These are phyloP conservation scores for Artomyces pyxidatus DNA, from an alignment of 768 basidiomycete species.

Conservation along the genomic window DNA sequence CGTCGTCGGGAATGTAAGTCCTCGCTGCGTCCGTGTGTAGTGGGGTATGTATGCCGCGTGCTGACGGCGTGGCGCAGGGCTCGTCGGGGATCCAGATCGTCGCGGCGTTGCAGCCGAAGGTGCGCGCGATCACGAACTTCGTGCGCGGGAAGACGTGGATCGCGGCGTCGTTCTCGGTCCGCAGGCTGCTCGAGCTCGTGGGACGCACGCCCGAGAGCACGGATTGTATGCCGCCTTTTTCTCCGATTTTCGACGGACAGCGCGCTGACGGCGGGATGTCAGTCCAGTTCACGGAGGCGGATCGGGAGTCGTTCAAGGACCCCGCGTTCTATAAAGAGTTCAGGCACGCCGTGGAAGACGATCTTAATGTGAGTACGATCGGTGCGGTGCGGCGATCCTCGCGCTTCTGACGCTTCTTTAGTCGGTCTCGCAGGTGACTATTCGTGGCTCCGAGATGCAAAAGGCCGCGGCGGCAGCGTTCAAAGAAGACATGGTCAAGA, in stretches of 20 bases:
- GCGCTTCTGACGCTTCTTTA: background rate
- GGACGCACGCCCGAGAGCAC: slow-evolving; percentile 5
- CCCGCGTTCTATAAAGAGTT: slow-evolving; percentile 12
- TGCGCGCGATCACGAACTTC: slow-evolving; percentile 15
- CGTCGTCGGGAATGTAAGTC: slow-evolving; percentile 13
- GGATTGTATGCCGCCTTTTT: background rate
- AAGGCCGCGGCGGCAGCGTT: slow-evolving; percentile 11
- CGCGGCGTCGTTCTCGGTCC: slow-evolving; percentile 2
- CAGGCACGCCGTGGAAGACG: slow-evolving; percentile 14
- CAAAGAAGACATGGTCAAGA: slow-evolving; percentile 16
- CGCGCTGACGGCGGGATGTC: background rate
- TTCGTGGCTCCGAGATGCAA: slow-evolving; percentile 13
- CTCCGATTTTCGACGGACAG: background rate
- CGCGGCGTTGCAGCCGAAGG: slow-evolving; percentile 17
- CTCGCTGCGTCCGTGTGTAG: background rate
- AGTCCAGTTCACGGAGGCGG: slow-evolving; percentile 19
- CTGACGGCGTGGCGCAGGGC: slow-evolving; percentile 3
- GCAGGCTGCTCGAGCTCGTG: slow-evolving; percentile 7
- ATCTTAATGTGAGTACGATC: slow-evolving; percentile 13
- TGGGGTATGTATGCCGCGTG: background rate
- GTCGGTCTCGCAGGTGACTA: slow-evolving; percentile 9
- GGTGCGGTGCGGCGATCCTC: background rate
- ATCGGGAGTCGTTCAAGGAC: slow-evolving; percentile 17
- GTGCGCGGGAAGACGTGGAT: slow-evolving; percentile 20
- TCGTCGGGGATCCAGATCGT: slow-evolving; percentile 20